A percentile compares a stretch with the other conserved stretches of the same genome.
Evolutionary conservation across 2,329 filamentous ascomycete genomes (phyloP).

Genomic region (Macrophomina phaseolina): DNA sequence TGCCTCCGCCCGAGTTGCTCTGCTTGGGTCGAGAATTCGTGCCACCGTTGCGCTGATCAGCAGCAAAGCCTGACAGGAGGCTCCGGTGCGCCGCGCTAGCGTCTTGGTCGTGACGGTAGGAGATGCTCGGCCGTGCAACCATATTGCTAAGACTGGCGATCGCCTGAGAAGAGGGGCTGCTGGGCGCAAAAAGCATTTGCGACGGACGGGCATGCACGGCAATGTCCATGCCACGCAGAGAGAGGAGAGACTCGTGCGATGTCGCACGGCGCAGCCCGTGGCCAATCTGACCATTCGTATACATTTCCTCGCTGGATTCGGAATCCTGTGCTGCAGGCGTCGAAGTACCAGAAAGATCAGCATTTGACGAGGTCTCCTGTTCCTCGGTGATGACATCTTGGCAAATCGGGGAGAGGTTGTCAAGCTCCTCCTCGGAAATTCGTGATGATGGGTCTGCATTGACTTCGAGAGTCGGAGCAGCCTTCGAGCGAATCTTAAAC

Average conservation of each 20-base stretch:
- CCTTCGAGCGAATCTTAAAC: constrained; percentile 37
- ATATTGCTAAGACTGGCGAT: constrained; percentile 47
- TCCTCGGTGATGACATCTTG: constrained; percentile 35
- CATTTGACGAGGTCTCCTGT: constrained; percentile 2
- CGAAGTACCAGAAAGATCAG: constrained; percentile 8
- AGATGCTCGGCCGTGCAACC: constrained; percentile 38
- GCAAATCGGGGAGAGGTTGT: constrained; percentile 7
- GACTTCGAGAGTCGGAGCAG: constrained; percentile 30
- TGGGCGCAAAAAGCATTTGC: constrained; percentile 67
- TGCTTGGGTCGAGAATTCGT: constrained; percentile 16
- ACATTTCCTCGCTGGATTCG: constrained; percentile 15
- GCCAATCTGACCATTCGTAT: constrained; percentile 43
- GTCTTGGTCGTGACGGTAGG: constrained; percentile 55
- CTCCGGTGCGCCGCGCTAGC: constrained; percentile 62
- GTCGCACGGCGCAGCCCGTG: constrained; percentile 43
- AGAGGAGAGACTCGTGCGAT: constrained; percentile 92
- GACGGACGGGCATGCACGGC: constrained; percentile 79
- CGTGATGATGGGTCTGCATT: constrained; percentile 37
- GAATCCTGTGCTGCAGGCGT: constrained; percentile 24
- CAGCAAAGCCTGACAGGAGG: constrained; percentile 38
- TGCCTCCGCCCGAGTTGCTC: constrained; percentile 29
- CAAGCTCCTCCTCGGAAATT: constrained; percentile 31
- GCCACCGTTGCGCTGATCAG: constrained; percentile 28
- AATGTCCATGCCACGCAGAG: constrained; percentile 85
- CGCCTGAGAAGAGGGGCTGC: constrained; percentile 33